Evolutionary conservation across 257 asterid species (phyloP).

Genomic region (Hygrophila difformis): DNA sequence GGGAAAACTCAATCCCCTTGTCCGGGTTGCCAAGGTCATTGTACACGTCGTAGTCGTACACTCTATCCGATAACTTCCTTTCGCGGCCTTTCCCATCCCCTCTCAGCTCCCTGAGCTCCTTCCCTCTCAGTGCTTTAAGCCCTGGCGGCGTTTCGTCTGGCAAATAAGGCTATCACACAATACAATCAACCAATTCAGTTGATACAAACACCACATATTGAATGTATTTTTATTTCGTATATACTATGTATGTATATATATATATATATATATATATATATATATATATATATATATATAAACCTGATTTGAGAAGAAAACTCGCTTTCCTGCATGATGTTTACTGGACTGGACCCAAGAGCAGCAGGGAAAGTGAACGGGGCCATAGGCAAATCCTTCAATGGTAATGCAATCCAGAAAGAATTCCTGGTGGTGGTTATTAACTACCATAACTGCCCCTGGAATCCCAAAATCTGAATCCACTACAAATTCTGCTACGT

Average conservation of each 20-base stretch:
- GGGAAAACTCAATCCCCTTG: slow-evolving; percentile 66
- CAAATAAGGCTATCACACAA: slow-evolving; percentile 60
- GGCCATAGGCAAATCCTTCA: slow-evolving; percentile 88
- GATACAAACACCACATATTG: slow-evolving; percentile 8
- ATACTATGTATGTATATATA: no score
- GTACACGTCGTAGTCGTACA: slow-evolving; percentile 75
- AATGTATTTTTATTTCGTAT: no score
- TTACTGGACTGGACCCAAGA: slow-evolving; percentile 86
- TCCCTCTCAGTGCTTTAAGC: slow-evolving; percentile 58
- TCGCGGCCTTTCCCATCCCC: slow-evolving; percentile 83
- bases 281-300: no score
- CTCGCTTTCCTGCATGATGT: slow-evolving; percentile 59
- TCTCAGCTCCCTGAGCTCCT: slow-evolving; percentile 65
- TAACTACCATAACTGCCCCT: slow-evolving; percentile 67
- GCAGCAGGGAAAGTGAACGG: slow-evolving; percentile 78
- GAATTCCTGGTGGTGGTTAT: slow-evolving; percentile 83
- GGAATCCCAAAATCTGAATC: slow-evolving; percentile 76
- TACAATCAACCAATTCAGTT: no score
- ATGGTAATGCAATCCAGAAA: slow-evolving; percentile 74
- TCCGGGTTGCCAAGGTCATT: slow-evolving; percentile 98
- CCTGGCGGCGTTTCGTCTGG: slow-evolving; percentile 91
- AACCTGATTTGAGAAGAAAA: slow-evolving; percentile 95
- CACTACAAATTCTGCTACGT: slow-evolving; percentile 65
- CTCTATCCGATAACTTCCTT: slow-evolving; percentile 67
- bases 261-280: no score